Conservation (phyloP, 2,329 filamentous ascomycete species). For the Alternaria gaisen region DNA sequence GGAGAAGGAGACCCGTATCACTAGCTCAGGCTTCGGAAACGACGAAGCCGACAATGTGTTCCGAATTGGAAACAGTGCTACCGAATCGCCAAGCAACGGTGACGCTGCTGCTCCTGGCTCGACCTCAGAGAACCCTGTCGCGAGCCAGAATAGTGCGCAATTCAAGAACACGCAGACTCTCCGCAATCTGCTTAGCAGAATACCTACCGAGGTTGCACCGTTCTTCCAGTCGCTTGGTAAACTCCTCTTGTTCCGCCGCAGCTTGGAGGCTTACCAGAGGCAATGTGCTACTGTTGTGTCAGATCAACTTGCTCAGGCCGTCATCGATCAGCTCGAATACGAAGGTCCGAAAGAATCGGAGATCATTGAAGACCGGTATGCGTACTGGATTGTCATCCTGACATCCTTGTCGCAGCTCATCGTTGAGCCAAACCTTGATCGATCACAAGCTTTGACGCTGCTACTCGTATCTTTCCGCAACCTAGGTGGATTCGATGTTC, state of each 20-base stretch:
- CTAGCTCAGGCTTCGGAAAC: slow-evolving; percentile 50
- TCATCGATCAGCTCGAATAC: slow-evolving; percentile 72
- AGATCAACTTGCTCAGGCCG: slow-evolving; percentile 74
- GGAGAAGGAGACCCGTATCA: slow-evolving; percentile 59
- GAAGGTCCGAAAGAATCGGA: slow-evolving; percentile 57
- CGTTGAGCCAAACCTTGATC: slow-evolving; percentile 68
- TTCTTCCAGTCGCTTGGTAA: slow-evolving; percentile 89
- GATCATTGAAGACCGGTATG: slow-evolving; percentile 70
- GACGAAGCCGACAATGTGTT: slow-evolving; percentile 54
- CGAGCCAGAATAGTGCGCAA: slow-evolving; percentile 48
- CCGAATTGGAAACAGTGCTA: slow-evolving; percentile 40
- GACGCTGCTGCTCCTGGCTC: slow-evolving; percentile 20
- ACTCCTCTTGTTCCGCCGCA: slow-evolving; percentile 77
- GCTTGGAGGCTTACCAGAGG: slow-evolving; percentile 70
- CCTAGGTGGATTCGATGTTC: slow-evolving; percentile 74
- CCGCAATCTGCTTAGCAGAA: slow-evolving; percentile 77
- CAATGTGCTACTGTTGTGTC: slow-evolving; percentile 69
- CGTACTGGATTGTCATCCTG: slow-evolving; percentile 83
- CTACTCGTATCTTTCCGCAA: slow-evolving; percentile 89
- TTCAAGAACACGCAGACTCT: slow-evolving; percentile 83
- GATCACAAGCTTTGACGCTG: slow-evolving; percentile 65
- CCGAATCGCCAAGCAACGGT: slow-evolving; percentile 26
- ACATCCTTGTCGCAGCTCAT: slow-evolving; percentile 81
- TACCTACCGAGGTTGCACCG: slow-evolving; percentile 81
- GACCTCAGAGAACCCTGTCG: slow-evolving; percentile 12